Conservation (phyloP, 345 rosid genomes). For the Sonneratia alba region DNA sequence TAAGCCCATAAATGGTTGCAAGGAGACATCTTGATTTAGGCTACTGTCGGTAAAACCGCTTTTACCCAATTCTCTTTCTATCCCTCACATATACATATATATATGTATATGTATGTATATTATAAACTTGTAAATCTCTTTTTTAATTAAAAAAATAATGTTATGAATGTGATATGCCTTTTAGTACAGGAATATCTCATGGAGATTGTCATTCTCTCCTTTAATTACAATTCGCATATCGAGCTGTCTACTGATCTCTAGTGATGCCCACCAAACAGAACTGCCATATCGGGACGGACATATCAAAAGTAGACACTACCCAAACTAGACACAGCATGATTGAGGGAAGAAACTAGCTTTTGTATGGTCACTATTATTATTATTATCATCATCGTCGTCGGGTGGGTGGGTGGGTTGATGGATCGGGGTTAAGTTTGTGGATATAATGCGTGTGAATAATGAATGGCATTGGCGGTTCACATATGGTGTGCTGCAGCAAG, state of each 20-base stretch:
- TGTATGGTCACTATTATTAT: too few relatives aligned
- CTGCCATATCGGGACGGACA: neutral
- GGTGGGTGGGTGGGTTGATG: neutral
- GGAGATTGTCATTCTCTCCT: neutral
- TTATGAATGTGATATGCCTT: too few relatives aligned
- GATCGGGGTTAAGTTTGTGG: neutral
- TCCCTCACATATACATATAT: too few relatives aligned
- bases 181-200: too few relatives aligned
- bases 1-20: too few relatives aligned
- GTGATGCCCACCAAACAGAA: neutral
- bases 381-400: too few relatives aligned
- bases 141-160: too few relatives aligned
- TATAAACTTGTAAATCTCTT: too few relatives aligned
- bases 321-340: neutral
- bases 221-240: neutral
- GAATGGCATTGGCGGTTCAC: neutral
- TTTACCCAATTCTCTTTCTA: too few relatives aligned
- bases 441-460: neutral
- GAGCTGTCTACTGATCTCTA: neutral
- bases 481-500: neutral
- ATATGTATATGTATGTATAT: too few relatives aligned
- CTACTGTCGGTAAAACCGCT: too few relatives aligned
- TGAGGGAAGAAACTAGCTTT: neutral
- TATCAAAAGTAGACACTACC: neutral
- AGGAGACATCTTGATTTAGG: too few relatives aligned